Evolutionary conservation across 208 protist species (phyloP).

Genomic region (Leishmania lainsoni): DNA sequence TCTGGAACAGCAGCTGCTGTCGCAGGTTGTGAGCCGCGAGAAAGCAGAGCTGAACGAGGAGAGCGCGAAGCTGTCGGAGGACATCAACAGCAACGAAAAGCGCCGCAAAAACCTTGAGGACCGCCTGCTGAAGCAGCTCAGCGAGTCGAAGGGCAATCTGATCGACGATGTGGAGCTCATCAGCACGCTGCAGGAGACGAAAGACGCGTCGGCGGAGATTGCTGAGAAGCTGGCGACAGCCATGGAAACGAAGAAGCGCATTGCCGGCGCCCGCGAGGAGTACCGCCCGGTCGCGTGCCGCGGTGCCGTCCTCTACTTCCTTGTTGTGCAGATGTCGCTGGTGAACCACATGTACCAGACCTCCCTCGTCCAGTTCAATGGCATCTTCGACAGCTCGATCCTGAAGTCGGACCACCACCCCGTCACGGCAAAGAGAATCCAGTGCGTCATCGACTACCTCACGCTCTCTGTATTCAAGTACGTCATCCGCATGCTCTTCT

Average conservation of each 20-base stretch:
- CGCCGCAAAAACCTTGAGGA: conserved; percentile 94
- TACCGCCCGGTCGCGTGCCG: conserved; percentile 97
- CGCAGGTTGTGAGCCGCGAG: conserved; percentile 96
- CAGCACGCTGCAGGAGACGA: conserved; percentile 96
- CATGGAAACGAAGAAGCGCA: conserved; percentile 96
- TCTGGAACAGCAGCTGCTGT: conserved; percentile 97
- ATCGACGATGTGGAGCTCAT: conserved; percentile 96
- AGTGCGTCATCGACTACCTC: conserved; percentile 96
- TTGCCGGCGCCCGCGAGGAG: conserved; percentile 96
- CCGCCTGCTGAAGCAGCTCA: conserved; percentile 94
- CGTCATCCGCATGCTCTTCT: conserved; percentile 97
- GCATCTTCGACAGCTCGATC: conserved; percentile 96
- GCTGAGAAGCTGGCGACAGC: conserved; percentile 95
- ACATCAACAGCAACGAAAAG: conserved; percentile 97
- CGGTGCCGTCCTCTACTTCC: conserved; percentile 98
- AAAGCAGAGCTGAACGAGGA: conserved; percentile 98
- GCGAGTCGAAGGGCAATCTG: conserved; percentile 93
- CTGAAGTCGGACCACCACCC: conserved; percentile 88
- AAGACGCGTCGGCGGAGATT: conserved; percentile 96
- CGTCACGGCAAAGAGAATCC: conserved; percentile 94
- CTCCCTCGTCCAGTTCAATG: conserved; percentile 97
- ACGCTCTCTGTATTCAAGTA: conserved; percentile 95
- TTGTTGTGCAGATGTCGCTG: conserved; percentile 97
- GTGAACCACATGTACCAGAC: conserved; percentile 99
- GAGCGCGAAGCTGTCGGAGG: conserved; percentile 95